A percentile compares a stretch with the other conserved stretches of the same genome.
Evolutionary conservation across 139 green algal species (phyloP).

Genomic region (Chlorella sp.): DNA sequence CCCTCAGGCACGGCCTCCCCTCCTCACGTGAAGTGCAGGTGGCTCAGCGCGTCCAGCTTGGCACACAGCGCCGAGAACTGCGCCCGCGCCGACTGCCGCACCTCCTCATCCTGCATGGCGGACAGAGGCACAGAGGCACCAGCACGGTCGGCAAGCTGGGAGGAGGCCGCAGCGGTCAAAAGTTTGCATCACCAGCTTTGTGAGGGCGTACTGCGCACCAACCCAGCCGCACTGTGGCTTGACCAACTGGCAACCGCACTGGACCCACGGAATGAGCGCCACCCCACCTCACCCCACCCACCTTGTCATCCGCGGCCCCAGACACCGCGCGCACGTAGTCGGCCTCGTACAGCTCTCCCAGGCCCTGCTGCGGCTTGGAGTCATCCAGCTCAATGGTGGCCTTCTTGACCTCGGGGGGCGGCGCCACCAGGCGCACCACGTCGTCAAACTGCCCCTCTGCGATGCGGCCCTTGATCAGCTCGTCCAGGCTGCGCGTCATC

Average conservation of each 20-base stretch:
- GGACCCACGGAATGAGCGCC: too few relatives aligned
- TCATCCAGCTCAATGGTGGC: conserved; percentile 81
- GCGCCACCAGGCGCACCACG: conserved; percentile 71
- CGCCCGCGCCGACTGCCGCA: conserved; percentile 54
- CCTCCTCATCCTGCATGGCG: conserved; percentile 49
- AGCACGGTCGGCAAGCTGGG: too few relatives aligned
- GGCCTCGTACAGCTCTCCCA: conserved; percentile 86
- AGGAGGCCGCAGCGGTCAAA: too few relatives aligned
- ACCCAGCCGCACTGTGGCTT: too few relatives aligned
- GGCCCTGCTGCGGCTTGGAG: conserved; percentile 69
- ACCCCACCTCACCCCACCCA: not conserved
- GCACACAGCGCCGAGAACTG: conserved; percentile 84
- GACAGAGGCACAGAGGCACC: too few relatives aligned
- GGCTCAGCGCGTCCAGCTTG: conserved; percentile 92
- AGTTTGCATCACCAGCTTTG: too few relatives aligned
- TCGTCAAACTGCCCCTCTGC: conserved; percentile 78
- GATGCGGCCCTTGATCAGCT: conserved; percentile 88
- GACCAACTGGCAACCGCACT: too few relatives aligned
- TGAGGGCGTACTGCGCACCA: too few relatives aligned
- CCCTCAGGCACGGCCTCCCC: too few relatives aligned
- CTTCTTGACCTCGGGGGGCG: conserved; percentile 64
- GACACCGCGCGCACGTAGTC: conserved; percentile 68
- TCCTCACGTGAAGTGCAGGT: conserved; percentile 82
- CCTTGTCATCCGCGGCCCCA: conserved; percentile 48
- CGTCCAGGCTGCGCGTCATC: conserved; percentile 84